phyloP scores from a whole-genome alignment of 805 yeast species.

The Brettanomyces nanus region DNA sequence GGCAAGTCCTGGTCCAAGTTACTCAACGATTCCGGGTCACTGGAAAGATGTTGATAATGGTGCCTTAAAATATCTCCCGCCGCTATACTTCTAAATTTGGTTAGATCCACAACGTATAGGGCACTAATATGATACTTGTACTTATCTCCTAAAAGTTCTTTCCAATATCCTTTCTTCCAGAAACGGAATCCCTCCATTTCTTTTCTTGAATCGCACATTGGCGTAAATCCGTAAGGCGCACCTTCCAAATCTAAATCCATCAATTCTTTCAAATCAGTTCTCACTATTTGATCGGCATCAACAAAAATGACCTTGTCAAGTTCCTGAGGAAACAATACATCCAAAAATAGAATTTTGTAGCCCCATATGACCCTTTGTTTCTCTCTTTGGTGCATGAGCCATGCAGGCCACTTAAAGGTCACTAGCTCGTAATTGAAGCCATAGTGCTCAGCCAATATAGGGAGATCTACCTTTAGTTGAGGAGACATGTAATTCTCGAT shows the following conservation, averaged over 20 bases:
- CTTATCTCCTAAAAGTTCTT: slow-evolving; percentile 44
- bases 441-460: slow-evolving; percentile 45
- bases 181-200: slow-evolving; percentile 83
- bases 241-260: slow-evolving; percentile 64
- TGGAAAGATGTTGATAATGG: slow-evolving; percentile 76
- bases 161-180: slow-evolving; percentile 95
- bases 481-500: slow-evolving; percentile 77
- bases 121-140: slow-evolving; percentile 79
- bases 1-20: slow-evolving; percentile 91
- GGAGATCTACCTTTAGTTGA: slow-evolving; percentile 52
- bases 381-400: slow-evolving; percentile 76
- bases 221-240: slow-evolving; percentile 80
- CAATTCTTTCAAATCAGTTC: slow-evolving; percentile 66
- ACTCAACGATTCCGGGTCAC: slow-evolving; percentile 70
- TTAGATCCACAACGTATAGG: slow-evolving; percentile 70
- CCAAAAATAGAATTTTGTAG: slow-evolving; percentile 77
- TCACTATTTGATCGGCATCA: slow-evolving; percentile 76
- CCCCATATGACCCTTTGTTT: slow-evolving; percentile 82
- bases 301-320: slow-evolving; percentile 74
- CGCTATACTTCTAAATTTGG: slow-evolving; percentile 48
- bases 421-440: slow-evolving; percentile 68
- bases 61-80: slow-evolving; percentile 79
- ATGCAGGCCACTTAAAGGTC: slow-evolving; percentile 88
- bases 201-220: slow-evolving; percentile 73
- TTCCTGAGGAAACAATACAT: slow-evolving; percentile 76